Base-by-base conservation (phyloP, 495 filamentous ascomycete genomes). In the Coniosporium apollinis region DNA sequence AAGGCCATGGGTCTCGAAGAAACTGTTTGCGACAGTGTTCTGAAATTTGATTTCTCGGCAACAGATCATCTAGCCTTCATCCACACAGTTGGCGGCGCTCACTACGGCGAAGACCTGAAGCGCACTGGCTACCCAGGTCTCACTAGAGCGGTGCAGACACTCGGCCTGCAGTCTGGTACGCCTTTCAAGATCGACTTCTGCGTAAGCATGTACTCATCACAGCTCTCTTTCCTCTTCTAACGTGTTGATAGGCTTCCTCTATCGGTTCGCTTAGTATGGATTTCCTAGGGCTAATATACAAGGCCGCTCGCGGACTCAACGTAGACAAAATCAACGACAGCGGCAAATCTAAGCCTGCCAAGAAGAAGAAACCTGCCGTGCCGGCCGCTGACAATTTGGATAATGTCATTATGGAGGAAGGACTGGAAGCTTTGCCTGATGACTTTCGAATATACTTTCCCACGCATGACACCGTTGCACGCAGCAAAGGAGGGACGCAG, bases 361-460 rank as follows among this genome's bases (percentile, higher is more conserved):
- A 26, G 13, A 13, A 26, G 24, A 26, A 26, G 13, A 26, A 26
- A 13, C 8, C 29, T 31, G 8, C 29, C 9, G 29, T n/a, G n/a
- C n/a, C n/a, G n/a, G n/a, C n/a, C n/a, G n/a, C n/a, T n/a, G n/a
- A n/a, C n/a, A n/a, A n/a, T n/a, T n/a, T n/a, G n/a, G n/a, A n/a
- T n/a, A n/a, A n/a, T n/a, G n/a, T n/a, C n/a, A n/a, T n/a, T n/a
- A 16, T 31, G 6, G 9, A 31, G 15, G 7, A 38, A 36, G 17
- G 48, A 33, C 14, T 36, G 14, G n/a, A 39, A 19, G 19, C 56
- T 40, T 51, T 84, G 22, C 55, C 60, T 21, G 47, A 66, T 4
- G 55, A 61, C 15, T 71, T 86, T 43, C 69, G 72, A 0, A 64
- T 94, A 3, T 94, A 84, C 48, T 97, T 87, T 44, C 91, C 89